These are phyloP conservation scores for Pichia cephalocereana DNA, from an alignment of 805 yeast genomes.

Conservation along the genomic window DNA sequence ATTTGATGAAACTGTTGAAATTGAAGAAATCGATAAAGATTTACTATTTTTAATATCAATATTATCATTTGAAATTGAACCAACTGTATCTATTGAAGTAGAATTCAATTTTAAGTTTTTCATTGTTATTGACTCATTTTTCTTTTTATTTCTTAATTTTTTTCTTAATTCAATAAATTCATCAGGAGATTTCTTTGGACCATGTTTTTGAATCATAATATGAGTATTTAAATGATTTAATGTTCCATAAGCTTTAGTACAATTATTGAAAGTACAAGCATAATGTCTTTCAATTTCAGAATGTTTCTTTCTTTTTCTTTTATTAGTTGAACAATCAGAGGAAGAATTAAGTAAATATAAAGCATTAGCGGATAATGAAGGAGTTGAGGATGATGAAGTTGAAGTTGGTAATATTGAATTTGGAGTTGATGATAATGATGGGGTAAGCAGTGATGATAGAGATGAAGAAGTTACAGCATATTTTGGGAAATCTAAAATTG, in stretches of 20 bases:
- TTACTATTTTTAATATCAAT: neutral
- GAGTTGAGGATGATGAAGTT: neutral
- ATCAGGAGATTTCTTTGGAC: slow-evolving; percentile 42
- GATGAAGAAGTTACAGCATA: neutral
- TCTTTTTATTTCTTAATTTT: slow-evolving; percentile 26
- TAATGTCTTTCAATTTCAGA: slow-evolving; percentile 49
- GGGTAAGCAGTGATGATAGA: no score
- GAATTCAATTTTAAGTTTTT: neutral
- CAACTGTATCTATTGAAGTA: no score
- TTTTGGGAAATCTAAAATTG: neutral
- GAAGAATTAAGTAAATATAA: neutral
- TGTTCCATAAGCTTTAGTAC: slow-evolving; percentile 51
- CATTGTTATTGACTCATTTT: neutral
- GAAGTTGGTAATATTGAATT: neutral
- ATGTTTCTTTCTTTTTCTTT: slow-evolving; percentile 44
- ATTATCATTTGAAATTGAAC: no score
- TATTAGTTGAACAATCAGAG: slow-evolving; percentile 10
- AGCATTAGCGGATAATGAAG: neutral
- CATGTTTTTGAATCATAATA: slow-evolving; percentile 44
- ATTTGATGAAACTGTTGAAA: neutral
- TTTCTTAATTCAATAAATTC: slow-evolving; percentile 45
- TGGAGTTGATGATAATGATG: no score
- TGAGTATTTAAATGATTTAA: slow-evolving; percentile 52
- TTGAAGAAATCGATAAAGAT: neutral
- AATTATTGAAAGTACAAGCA: slow-evolving; percentile 36